A percentile compares a stretch with the other conserved stretches of the same genome.
Evolutionary conservation across 2,329 filamentous ascomycete species (phyloP).

Genomic region (Colletotrichum sidae): DNA sequence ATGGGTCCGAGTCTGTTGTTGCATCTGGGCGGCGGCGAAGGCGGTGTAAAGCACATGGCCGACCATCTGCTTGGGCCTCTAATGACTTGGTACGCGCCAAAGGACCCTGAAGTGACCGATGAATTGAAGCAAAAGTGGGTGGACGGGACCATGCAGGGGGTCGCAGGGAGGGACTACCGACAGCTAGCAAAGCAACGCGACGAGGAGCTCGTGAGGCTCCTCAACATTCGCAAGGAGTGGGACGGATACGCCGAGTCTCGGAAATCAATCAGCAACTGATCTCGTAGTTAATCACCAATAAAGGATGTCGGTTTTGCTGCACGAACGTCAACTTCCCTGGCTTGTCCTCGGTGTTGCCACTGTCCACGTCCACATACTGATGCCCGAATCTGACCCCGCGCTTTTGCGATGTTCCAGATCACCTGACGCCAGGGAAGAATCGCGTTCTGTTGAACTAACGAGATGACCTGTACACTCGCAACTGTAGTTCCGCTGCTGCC

Average conservation of each 20-base stretch:
- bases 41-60: constrained; percentile 38
- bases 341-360: too few species aligned
- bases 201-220: constrained; percentile 22
- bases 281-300: too few species aligned
- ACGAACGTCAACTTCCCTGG: too few species aligned
- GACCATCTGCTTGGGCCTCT: constrained; percentile 33
- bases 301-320: too few species aligned
- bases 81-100: constrained; percentile 32
- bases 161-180: constrained; percentile 22
- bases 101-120: constrained; percentile 20
- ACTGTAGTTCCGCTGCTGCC: too few species aligned
- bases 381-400: too few species aligned
- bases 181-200: constrained; percentile 22
- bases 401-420: too few species aligned
- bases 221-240: constrained; percentile 27
- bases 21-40: constrained; percentile 39
- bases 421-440: too few species aligned
- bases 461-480: too few species aligned
- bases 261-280: background rate
- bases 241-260: constrained; percentile 13
- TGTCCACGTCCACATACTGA: too few species aligned
- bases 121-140: constrained; percentile 30
- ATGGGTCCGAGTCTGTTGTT: constrained; percentile 35
- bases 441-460: too few species aligned
- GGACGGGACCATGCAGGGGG: constrained; percentile 15